Evolutionary conservation across 1,284 basidiomycete genomes (phyloP).

Genomic region (Boletus sp.): DNA sequence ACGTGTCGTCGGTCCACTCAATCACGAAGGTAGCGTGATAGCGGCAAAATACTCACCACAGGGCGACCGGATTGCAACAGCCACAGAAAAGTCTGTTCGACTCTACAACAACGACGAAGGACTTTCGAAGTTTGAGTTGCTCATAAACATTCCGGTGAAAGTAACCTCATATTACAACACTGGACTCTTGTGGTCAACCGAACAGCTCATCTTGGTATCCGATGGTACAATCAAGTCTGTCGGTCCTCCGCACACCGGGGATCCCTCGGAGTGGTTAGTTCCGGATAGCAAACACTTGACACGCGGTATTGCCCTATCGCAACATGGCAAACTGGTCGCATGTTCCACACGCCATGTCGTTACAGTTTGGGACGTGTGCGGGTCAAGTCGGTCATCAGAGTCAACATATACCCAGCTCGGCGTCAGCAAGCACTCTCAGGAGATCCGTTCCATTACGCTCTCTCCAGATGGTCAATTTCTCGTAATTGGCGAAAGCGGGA

Average conservation of each 20-base stretch:
- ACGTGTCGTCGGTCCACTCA: background rate
- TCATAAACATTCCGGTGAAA: background rate
- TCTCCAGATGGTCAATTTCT: slow-evolving; percentile 6
- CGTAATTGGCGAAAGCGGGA: background rate
- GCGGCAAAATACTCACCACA: slow-evolving; percentile 11
- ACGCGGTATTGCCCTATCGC: background rate
- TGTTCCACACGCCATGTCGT: background rate
- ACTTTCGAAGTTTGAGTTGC: no score
- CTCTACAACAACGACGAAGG: background rate
- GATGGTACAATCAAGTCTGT: background rate
- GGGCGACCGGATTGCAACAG: slow-evolving; percentile 11
- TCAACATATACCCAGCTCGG: background rate
- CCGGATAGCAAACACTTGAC: no score
- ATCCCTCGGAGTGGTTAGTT: background rate
- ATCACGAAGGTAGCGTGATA: background rate
- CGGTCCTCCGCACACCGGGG: background rate
- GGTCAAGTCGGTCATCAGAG: no score
- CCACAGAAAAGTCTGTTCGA: background rate
- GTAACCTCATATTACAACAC: background rate
- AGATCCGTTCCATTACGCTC: background rate
- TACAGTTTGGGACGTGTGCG: background rate
- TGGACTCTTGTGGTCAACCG: slow-evolving; percentile 6
- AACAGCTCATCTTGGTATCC: slow-evolving; percentile 3
- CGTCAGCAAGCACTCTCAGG: background rate
- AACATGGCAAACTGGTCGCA: background rate